Percentiles rank a stretch among this genome's conserved stretches.
These are phyloP conservation scores for Sophora flavescens DNA, from an alignment of 306 rosid genomes.

Conservation along the genomic window DNA sequence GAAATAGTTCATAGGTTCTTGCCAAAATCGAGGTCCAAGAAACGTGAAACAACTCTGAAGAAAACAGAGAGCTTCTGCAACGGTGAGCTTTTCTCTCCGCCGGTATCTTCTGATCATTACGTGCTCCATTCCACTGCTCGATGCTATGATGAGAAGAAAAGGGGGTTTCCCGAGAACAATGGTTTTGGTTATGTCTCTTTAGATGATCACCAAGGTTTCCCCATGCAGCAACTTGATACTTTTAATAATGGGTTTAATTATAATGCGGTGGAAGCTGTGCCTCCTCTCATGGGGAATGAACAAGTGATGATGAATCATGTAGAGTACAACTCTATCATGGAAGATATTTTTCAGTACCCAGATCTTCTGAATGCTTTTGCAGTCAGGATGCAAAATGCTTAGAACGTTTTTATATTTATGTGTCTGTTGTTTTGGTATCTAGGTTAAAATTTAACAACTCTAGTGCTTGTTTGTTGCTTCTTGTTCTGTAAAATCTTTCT, in stretches of 20 bases:
- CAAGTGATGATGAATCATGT: slow-evolving; percentile 42
- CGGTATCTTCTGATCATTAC: slow-evolving; percentile 14
- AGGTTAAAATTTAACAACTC: not conserved
- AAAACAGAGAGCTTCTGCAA: not conserved
- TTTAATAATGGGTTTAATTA: slow-evolving; percentile 27
- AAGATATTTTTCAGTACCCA: slow-evolving; percentile 63
- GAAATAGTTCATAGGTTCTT: slow-evolving; percentile 74
- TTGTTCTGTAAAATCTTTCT: not conserved
- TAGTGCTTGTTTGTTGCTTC: not conserved
- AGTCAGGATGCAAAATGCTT: slow-evolving; percentile 66
- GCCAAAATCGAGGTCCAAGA: slow-evolving; percentile 54
- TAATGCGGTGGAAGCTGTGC: slow-evolving; percentile 20
- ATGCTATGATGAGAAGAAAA: slow-evolving; percentile 2
- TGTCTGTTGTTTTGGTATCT: not conserved
- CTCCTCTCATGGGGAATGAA: slow-evolving; percentile 47
- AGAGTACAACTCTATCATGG: slow-evolving; percentile 45
- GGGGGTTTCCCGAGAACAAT: slow-evolving; percentile 33
- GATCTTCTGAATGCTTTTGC: slow-evolving; percentile 60
- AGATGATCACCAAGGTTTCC: slow-evolving; percentile 45
- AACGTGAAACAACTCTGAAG: not conserved
- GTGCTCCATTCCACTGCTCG: slow-evolving; percentile 29
- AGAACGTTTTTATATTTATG: not conserved
- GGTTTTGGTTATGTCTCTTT: slow-evolving; percentile 34
- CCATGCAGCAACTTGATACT: slow-evolving; percentile 45
- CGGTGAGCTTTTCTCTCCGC: slow-evolving; percentile 23